Evolutionary conservation across 768 basidiomycete genomes (phyloP).

Genomic region (Chalciporus sphaerocephalus): DNA sequence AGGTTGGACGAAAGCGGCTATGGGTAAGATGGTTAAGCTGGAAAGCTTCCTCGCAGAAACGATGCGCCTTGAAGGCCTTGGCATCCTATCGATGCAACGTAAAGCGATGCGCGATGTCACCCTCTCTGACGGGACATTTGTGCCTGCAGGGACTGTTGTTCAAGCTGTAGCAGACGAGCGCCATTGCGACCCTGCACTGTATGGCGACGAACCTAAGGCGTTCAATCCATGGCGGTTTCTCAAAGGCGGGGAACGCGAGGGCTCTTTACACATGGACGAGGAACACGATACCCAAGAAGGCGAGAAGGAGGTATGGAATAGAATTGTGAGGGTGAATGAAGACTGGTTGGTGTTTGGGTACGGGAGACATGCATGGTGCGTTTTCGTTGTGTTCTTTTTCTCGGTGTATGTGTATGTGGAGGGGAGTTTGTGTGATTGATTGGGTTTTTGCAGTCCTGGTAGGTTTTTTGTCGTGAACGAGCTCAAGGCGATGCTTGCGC

Average conservation of each 20-base stretch:
- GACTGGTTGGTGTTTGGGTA: conserved; percentile 38
- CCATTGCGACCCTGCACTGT: no score
- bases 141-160: conserved; percentile 32
- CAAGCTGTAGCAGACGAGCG: conserved; percentile 30
- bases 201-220: no score
- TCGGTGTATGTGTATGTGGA: no score
- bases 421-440: no score
- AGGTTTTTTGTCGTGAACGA: conserved; percentile 8
- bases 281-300: conserved; percentile 22
- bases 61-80: conserved; percentile 31
- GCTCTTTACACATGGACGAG: no score
- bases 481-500: conserved; percentile 16
- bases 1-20: conserved; percentile 17
- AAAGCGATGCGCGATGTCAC: conserved; percentile 13
- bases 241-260: no score
- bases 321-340: conserved; percentile 30
- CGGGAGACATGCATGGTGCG: conserved; percentile 17
- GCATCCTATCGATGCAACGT: conserved; percentile 11
- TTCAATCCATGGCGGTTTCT: conserved; percentile 37
- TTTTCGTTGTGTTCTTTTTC: neutral
- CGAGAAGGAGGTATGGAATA: conserved; percentile 30
- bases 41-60: conserved; percentile 18
- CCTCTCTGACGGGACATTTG: conserved; percentile 36
- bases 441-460: conserved; percentile 7
- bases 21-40: conserved; percentile 16